Evolutionary conservation across 2,329 filamentous ascomycete genomes (phyloP).

Genomic region (Phaeosphaeria sp.): DNA sequence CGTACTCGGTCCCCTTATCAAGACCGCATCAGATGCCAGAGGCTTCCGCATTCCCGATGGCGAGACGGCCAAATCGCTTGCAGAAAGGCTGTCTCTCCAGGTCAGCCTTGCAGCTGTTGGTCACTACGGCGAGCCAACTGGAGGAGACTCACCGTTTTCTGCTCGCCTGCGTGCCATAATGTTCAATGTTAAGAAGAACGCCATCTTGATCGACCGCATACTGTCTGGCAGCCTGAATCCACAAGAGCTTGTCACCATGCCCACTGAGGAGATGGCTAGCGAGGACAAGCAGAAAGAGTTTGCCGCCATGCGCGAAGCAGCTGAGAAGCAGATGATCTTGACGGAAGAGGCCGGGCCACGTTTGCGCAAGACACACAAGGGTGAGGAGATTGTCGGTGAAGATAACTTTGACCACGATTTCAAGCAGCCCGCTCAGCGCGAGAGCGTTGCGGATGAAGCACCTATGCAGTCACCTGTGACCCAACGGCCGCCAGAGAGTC

Average conservation of each 20-base stretch:
- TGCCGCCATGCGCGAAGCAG: slow-evolving; percentile 76
- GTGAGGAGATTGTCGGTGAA: slow-evolving; percentile 86
- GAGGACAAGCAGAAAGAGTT: slow-evolving; percentile 83
- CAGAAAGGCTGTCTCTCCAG: slow-evolving; percentile 74
- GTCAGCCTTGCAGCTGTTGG: slow-evolving; percentile 75
- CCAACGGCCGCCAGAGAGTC: slow-evolving; percentile 26
- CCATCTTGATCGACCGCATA: slow-evolving; percentile 76
- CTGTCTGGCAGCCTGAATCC: slow-evolving; percentile 75
- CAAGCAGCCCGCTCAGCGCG: slow-evolving; percentile 30
- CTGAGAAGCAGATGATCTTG: slow-evolving; percentile 84
- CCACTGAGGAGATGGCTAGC: slow-evolving; percentile 86
- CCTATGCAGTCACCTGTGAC: slow-evolving; percentile 21
- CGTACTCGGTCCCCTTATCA: slow-evolving; percentile 70
- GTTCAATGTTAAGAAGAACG: slow-evolving; percentile 89
- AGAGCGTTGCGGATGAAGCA: slow-evolving; percentile 33
- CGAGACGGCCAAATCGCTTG: slow-evolving; percentile 67
- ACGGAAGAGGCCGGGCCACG: slow-evolving; percentile 74
- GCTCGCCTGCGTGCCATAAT: slow-evolving; percentile 75
- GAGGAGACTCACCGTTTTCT: slow-evolving; percentile 58
- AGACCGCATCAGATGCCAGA: slow-evolving; percentile 70
- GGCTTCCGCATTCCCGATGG: slow-evolving; percentile 69
- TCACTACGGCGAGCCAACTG: slow-evolving; percentile 59
- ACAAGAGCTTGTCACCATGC: slow-evolving; percentile 84
- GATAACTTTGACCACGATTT: slow-evolving; percentile 55
- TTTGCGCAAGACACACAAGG: slow-evolving; percentile 90